Evolutionary conservation across 768 basidiomycete genomes (phyloP), one percentile per base, ranked within the genome.

Genomic region (Leccinellum albellum): DNA sequence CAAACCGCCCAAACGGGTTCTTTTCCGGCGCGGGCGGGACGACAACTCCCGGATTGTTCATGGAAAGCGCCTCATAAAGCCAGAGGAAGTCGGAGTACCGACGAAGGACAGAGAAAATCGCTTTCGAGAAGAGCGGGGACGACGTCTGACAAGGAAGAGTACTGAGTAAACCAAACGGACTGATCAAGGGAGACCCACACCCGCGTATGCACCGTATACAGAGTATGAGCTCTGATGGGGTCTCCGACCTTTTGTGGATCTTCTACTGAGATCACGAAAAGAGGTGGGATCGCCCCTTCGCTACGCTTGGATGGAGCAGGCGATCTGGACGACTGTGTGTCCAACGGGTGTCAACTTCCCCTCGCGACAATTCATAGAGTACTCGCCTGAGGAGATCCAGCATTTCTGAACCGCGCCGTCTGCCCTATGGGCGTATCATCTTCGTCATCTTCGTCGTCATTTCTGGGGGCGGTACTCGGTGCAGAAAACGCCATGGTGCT

Each of bases 221-320:
- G 94, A 12, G 91, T 97, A 68, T 93, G 97, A 15, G 87, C 84
- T 56, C 91, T 87, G 49, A 98, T 91, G 1, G 94, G 91, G 66
- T 95, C 93, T n/a, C 97, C 97, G 45, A 98, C 90, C 64, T 90
- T 92, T 63, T 98, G 94, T 6, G 97, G 97, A 72, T 99, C 97
- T 53, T 93, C 91, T n/a, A 99, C 94, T 0, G 89, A 83, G 61
- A 99, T 92, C 8, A 82, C 71, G 69, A 97, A 98, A 24, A 89
- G 76, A 21, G 91, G 89, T 55, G 80, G 83, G 35, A 87, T 64
- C 1, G 78, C 78, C 54, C 77, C 80, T 51, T 84, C 67, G 44
- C 59, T 70, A 44, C 65, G 69, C 23, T 65, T 59, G 31, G 61
- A 37, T 6, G 57, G 44, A 23, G 46, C 32, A 8, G 64, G 61